A percentile compares a stretch with the other conserved stretches of the same genome.
Conservation (phyloP, 1,284 basidiomycete species). For the Ceratobasidium sp. region DNA sequence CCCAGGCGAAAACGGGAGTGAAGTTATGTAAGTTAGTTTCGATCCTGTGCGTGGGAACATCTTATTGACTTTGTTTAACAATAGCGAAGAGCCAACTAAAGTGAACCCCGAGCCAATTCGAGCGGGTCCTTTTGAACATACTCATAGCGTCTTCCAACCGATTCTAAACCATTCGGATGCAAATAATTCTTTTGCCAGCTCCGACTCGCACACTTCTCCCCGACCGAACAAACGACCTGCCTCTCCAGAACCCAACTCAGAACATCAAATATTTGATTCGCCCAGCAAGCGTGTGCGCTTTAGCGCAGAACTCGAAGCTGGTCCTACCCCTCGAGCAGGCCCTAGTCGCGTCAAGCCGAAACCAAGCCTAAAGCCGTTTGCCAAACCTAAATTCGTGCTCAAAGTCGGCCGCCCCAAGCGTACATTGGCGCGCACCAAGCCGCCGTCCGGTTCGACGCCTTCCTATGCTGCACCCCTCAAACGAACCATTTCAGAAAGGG, state of each 20-base stretch:
- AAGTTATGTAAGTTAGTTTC: conserved; percentile 12
- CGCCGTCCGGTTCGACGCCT: not conserved
- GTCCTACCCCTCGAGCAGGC: conserved; percentile 24
- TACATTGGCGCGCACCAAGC: conserved; percentile 13
- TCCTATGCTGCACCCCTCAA: conserved; percentile 42
- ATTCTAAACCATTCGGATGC: not conserved
- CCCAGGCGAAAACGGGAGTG: not conserved
- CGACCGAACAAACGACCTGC: conserved; percentile 28
- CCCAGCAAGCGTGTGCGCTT: conserved; percentile 43
- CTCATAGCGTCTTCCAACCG: conserved; percentile 3
- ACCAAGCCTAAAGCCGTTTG: conserved; percentile 26
- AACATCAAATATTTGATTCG: conserved; percentile 2
- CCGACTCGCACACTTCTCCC: conserved; percentile 1
- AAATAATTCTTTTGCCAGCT: not conserved
- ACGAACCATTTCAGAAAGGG: conserved; percentile 13
- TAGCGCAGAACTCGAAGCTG: conserved; percentile 36
- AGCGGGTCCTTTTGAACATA: conserved; percentile 22
- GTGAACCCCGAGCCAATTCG: not conserved
- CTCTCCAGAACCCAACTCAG: conserved; percentile 8
- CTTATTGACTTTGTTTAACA: not conserved
- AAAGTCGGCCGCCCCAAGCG: conserved; percentile 35
- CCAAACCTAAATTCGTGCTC: conserved; percentile 26
- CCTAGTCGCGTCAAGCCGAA: conserved; percentile 9
- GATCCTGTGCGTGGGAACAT: not conserved
- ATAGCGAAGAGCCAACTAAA: not conserved